Base-by-base conservation (phyloP, 306 rosid genomes). In the Rubus parviflorus region DNA sequence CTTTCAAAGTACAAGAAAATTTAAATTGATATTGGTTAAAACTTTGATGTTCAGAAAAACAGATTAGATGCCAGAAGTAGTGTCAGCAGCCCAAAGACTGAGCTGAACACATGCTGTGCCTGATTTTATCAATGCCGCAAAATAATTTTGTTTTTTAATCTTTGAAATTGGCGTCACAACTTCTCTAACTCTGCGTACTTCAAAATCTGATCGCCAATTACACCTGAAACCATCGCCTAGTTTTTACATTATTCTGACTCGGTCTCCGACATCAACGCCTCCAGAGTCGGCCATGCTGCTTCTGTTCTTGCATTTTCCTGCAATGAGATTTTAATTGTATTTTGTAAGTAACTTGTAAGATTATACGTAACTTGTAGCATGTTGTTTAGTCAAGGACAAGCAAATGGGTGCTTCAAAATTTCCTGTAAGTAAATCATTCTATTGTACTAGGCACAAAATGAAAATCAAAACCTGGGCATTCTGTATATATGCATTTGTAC, bases 281-380 rank as follows among this genome's bases (percentile, higher is more conserved):
- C 98, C 98, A 91, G 54, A 93, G 37, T 48, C 88, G 87, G 79
- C 94, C 91, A 4, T 87, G 94, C 71, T 85, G 88, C 83, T 83
- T 91, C 81, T 89, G 89, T 77, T 86, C 91, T 84, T 91, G 92
- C 78, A 84, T 73, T 80, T 70, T 83, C 93, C 98, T 93, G 90
- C 87, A 76, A 73, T 48, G 71, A 35, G 19, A 20, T 53, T 75
- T 17, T 17, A 46, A 65, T 6, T 56, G 1, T 12, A 12, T 38
- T 3, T 3, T 23, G 61, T 51, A 70, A 70, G 3, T 4, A 70
- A 37, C 60, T 48, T 8, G 60, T 72, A 35, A 23, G 6, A 56
- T 41, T 9, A 14, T 40, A 20, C 40, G 41, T 3, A 10, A 56
- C 30, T 22, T 23, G 19, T 12, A 52, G 7, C 67, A 62, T 10